A percentile compares a stretch with the other conserved stretches of the same genome.
These are phyloP conservation scores for Paramecium tetraurelia DNA, from an alignment of 73 alveolate genomes.

Conservation along the genomic window DNA sequence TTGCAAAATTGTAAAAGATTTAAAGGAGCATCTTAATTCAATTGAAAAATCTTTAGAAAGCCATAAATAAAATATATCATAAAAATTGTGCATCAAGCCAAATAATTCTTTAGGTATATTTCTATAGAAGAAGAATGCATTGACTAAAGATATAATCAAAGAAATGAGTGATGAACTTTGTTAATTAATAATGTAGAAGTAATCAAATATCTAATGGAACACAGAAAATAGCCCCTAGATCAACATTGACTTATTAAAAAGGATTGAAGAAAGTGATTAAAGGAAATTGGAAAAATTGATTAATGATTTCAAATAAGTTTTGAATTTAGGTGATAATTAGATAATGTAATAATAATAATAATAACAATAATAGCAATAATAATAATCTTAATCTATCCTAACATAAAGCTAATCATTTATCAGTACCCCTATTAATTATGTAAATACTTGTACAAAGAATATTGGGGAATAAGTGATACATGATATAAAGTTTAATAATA, in stretches of 20 bases:
- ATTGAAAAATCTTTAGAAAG: not conserved
- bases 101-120: not conserved
- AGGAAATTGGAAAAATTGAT: not conserved
- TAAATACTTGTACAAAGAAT: not conserved
- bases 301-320: not conserved
- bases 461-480: not conserved
- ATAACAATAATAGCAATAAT: not conserved
- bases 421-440: not conserved
- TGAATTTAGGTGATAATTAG: not conserved
- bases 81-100: not conserved
- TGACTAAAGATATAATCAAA: not conserved
- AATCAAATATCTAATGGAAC: not conserved
- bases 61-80: not conserved
- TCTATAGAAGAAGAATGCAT: not conserved
- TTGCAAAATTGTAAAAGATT: not conserved
- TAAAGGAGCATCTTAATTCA: not conserved
- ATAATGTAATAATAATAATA: not conserved
- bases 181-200: not conserved
- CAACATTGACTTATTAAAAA: not conserved
- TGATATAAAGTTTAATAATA: not conserved
- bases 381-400: not conserved
- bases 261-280: not conserved
- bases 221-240: not conserved
- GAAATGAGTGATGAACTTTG: not conserved
- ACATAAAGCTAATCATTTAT: not conserved